A percentile compares a stretch with the other conserved stretches of the same genome.
Conservation (phyloP, 208 protist genomes). For the Leishmania tropica region DNA sequence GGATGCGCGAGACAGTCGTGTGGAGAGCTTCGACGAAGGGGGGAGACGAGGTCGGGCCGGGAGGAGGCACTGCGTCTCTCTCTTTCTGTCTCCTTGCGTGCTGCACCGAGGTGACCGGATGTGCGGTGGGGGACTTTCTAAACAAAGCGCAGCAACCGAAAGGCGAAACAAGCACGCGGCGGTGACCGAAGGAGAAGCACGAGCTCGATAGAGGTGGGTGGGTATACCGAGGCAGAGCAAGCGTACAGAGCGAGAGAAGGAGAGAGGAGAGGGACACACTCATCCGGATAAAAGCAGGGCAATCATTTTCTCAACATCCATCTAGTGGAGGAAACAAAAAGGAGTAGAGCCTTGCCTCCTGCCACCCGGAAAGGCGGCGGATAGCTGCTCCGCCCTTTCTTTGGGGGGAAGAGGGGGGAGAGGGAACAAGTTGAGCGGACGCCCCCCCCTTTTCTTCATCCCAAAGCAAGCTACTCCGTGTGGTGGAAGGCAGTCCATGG, state of each 20-base stretch:
- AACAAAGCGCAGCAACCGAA: not conserved
- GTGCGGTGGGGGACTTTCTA: not conserved
- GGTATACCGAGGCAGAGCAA: not conserved
- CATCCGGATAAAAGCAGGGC: not conserved
- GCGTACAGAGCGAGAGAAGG: not conserved
- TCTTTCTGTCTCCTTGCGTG: not conserved
- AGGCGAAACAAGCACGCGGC: not conserved
- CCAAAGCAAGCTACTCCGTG: not conserved
- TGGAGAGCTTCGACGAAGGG: not conserved
- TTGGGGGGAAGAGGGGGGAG: not conserved
- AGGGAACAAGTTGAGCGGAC: not conserved
- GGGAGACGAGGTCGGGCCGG: not conserved
- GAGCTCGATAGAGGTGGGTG: not conserved
- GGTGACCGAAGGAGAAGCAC: not conserved
- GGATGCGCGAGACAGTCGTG: not conserved
- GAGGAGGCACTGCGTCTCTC: constrained; percentile 1
- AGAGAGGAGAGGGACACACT: not conserved
- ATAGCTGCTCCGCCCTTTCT: not conserved
- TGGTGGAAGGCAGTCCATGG: not conserved
- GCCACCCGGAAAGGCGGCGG: not conserved
- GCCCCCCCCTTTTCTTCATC: not conserved
- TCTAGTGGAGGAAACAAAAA: not conserved
- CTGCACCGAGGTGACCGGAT: not conserved
- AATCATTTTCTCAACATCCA: not conserved
- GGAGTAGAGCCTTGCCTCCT: not conserved